Evolutionary conservation across 1,284 basidiomycete genomes (phyloP).

Genomic region (Malassezia sympodialis): DNA sequence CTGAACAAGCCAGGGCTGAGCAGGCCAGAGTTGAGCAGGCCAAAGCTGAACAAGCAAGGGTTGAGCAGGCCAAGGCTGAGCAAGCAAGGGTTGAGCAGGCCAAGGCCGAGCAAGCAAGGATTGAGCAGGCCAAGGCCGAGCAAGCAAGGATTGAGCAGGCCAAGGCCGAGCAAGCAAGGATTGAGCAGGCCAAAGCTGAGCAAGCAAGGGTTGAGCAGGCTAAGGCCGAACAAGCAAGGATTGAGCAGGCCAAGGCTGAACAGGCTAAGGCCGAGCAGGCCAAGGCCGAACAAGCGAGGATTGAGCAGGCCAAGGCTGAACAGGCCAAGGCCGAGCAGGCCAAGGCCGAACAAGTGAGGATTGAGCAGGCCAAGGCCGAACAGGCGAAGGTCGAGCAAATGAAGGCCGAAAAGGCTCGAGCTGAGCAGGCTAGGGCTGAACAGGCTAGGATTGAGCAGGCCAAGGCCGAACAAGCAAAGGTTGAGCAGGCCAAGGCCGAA

Average conservation of each 20-base stretch:
- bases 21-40: background rate
- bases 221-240: background rate
- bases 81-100: background rate
- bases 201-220: too few species aligned
- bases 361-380: background rate
- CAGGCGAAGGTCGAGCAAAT: background rate
- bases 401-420: background rate
- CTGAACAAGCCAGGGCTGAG: background rate
- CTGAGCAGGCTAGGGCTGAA: constrained; percentile 3
- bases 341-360: background rate
- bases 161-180: too few species aligned
- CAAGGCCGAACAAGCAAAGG: background rate
- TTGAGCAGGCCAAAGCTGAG: too few species aligned
- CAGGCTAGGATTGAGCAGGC: background rate
- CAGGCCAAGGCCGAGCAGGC: background rate
- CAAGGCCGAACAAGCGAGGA: background rate
- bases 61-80: background rate
- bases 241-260: background rate
- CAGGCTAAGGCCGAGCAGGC: background rate
- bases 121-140: background rate
- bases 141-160: background rate
- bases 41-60: background rate
- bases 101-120: background rate
- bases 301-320: background rate
- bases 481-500: background rate